These are phyloP conservation scores for Boletellus ananiceps DNA, from an alignment of 768 basidiomycete species.

Conservation along the genomic window DNA sequence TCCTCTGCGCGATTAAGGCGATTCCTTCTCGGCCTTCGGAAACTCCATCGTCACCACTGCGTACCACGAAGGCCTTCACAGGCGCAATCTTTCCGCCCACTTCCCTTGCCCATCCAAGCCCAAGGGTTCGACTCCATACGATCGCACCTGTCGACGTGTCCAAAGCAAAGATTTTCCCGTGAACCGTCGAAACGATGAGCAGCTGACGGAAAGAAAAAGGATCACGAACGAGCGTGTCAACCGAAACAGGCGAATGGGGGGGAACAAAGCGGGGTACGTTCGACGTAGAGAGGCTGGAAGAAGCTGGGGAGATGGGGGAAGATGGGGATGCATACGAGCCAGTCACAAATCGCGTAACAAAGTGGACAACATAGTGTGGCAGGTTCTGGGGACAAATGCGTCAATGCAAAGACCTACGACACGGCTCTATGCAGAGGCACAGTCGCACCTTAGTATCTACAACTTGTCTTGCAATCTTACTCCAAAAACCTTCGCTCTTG, in stretches of 20 bases:
- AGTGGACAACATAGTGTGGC: slow-evolving; percentile 62
- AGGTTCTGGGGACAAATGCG: slow-evolving; percentile 46
- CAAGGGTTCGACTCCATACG: slow-evolving; percentile 77
- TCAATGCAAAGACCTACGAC: neutral
- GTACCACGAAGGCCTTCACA: slow-evolving; percentile 55
- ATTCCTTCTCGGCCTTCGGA: slow-evolving; percentile 41
- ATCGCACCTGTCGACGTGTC: slow-evolving; percentile 75
- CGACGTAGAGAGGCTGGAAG: neutral
- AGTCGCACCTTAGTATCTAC: slow-evolving; percentile 50
- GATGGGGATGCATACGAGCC: slow-evolving; percentile 56
- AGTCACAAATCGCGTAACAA: slow-evolving; percentile 66
- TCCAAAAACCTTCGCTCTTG: slow-evolving; percentile 42
- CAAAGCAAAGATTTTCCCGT: slow-evolving; percentile 77
- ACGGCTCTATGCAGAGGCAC: neutral
- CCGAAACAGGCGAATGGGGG: slow-evolving; percentile 25
- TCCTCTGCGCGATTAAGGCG: slow-evolving; percentile 57
- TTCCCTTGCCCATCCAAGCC: slow-evolving; percentile 60
- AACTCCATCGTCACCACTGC: slow-evolving; percentile 9
- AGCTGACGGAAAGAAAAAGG: slow-evolving; percentile 85
- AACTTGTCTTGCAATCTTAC: slow-evolving; percentile 53
- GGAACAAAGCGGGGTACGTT: slow-evolving; percentile 21
- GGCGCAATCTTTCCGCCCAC: slow-evolving; percentile 56
- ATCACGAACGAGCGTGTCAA: slow-evolving; percentile 54
- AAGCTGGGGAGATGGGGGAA: slow-evolving; percentile 26
- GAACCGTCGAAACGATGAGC: slow-evolving; percentile 63